A percentile compares a stretch with the other conserved stretches of the same genome.
phyloP scores from a whole-genome alignment of 768 basidiomycete genomes.

The Baorangia bicolor region DNA sequence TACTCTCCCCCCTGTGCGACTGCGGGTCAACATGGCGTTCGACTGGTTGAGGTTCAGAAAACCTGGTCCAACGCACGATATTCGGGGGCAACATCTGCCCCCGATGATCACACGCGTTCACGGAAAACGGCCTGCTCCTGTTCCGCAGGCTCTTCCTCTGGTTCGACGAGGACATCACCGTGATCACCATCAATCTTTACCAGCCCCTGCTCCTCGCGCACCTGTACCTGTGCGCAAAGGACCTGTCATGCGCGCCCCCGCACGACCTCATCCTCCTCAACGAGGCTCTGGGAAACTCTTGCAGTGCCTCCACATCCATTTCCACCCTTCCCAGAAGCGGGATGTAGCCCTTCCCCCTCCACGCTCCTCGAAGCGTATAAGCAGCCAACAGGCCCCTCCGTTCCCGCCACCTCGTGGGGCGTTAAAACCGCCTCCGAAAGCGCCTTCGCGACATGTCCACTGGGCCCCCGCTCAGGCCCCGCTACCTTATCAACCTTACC shows the following conservation, averaged over 20 bases:
- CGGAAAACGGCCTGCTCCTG: slow-evolving; percentile 17
- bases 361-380: slow-evolving; percentile 6
- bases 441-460: slow-evolving; percentile 30
- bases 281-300: slow-evolving; percentile 14
- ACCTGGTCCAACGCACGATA: slow-evolving; percentile 13
- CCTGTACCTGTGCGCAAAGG: slow-evolving; percentile 15
- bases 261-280: slow-evolving; percentile 12
- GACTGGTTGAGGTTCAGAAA: slow-evolving; percentile 28
- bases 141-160: slow-evolving; percentile 18
- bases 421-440: slow-evolving; percentile 10
- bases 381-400: slow-evolving; percentile 13
- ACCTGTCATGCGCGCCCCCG: slow-evolving; percentile 9
- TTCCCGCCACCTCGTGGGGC: slow-evolving; percentile 25
- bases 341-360: slow-evolving; percentile 7
- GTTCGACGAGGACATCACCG: slow-evolving; percentile 21
- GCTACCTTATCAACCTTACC: slow-evolving; percentile 24
- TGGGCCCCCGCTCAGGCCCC: slow-evolving; percentile 32
- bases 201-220: slow-evolving; percentile 11
- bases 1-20: slow-evolving; percentile 12
- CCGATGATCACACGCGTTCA: slow-evolving; percentile 16
- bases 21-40: slow-evolving; percentile 23
- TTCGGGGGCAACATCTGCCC: slow-evolving; percentile 15
- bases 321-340: slow-evolving; percentile 26
- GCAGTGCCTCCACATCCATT: slow-evolving; percentile 26
- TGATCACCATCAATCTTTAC: slow-evolving; percentile 8